phyloP scores from a whole-genome alignment of 2,329 filamentous ascomycete species.

The Xylaria sp. region DNA sequence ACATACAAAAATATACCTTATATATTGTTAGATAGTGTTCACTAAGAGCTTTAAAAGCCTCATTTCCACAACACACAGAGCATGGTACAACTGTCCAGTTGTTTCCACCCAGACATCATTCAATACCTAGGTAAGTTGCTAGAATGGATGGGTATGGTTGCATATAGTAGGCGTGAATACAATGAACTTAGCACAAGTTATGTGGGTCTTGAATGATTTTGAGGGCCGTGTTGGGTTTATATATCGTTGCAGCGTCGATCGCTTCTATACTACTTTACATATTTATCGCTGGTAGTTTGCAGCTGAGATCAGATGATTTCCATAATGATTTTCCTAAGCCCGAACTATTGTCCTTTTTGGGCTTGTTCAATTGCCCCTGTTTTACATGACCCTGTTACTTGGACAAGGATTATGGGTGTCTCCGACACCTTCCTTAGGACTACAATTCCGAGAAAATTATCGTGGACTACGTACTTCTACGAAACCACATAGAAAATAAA shows the following conservation, averaged over 20 bases:
- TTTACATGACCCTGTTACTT: neutral
- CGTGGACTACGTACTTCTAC: neutral
- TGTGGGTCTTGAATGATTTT: neutral
- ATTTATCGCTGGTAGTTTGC: neutral
- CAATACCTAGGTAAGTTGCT: no score
- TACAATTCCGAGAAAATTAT: neutral
- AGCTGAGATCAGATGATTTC: neutral
- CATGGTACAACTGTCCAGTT: neutral
- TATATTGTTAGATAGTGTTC: no score
- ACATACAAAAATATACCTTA: no score
- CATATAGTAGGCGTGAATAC: neutral
- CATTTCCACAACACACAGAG: neutral
- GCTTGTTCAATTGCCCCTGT: conserved; percentile 1
- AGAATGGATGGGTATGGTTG: neutral
- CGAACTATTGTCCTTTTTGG: neutral
- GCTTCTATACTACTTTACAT: no score
- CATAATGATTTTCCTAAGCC: conserved; percentile 1
- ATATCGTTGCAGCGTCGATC: neutral
- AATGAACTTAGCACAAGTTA: neutral
- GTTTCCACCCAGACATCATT: neutral
- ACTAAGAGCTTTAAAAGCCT: no score
- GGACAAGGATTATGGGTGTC: neutral
- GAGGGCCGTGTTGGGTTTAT: neutral
- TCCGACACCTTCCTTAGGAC: neutral
- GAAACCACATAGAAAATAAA: neutral